Evolutionary conservation across 1,284 basidiomycete species (phyloP).

Genomic region (Stereum hirsutum): DNA sequence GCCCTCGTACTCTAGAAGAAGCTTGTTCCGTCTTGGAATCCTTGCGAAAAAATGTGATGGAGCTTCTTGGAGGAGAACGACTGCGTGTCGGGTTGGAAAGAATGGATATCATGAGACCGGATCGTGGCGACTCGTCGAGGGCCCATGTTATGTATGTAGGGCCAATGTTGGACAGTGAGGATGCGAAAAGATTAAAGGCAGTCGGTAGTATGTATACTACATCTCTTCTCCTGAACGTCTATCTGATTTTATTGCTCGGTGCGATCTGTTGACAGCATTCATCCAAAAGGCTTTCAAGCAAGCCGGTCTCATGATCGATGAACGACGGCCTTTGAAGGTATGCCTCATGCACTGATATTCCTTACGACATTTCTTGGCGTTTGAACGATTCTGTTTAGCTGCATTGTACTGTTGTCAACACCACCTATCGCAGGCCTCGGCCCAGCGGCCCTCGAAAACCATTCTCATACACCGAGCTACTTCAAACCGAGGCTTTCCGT

Average conservation of each 20-base stretch:
- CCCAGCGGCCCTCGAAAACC: slow-evolving; percentile 22
- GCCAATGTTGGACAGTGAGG: slow-evolving; percentile 23
- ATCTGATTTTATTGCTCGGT: too few relatives aligned
- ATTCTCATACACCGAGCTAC: slow-evolving; percentile 40
- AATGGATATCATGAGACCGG: slow-evolving; percentile 43
- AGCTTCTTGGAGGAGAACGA: slow-evolving; percentile 5
- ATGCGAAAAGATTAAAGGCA: slow-evolving; percentile 19
- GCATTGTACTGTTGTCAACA: slow-evolving; percentile 63
- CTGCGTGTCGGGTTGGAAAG: slow-evolving; percentile 36
- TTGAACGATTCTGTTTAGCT: slow-evolving; percentile 28
- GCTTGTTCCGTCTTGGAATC: slow-evolving; percentile 1
- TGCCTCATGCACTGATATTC: slow-evolving; percentile 5
- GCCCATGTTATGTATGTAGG: slow-evolving; percentile 55
- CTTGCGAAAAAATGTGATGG: slow-evolving; percentile 6
- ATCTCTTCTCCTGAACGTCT: too few relatives aligned
- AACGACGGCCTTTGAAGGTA: slow-evolving; percentile 54
- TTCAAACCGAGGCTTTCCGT: slow-evolving; percentile 22
- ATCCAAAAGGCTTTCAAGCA: slow-evolving; percentile 35
- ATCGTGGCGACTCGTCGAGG: slow-evolving; percentile 24
- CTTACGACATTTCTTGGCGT: neutral
- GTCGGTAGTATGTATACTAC: slow-evolving; percentile 37
- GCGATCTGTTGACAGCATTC: too few relatives aligned
- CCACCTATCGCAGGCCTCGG: slow-evolving; percentile 40
- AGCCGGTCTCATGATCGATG: slow-evolving; percentile 31
- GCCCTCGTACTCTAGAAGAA: slow-evolving; percentile 1